phyloP scores from a whole-genome alignment of 306 rosid species.

The Astragalus glycyphyllos region DNA sequence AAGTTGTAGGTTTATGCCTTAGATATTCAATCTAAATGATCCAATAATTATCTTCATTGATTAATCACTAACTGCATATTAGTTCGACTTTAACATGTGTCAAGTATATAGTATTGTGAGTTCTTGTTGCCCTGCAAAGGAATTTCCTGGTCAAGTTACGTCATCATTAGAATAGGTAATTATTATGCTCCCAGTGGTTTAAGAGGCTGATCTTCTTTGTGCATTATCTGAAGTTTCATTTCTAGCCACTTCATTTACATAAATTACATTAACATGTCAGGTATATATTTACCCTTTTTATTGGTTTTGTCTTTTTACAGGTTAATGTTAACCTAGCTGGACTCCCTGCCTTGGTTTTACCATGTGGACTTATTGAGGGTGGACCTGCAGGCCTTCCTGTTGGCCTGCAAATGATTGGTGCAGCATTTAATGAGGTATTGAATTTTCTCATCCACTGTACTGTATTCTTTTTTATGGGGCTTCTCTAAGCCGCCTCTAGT shows the following conservation, averaged over 20 bases:
- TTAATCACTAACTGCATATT: slow-evolving; percentile 10
- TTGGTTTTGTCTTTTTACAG: slow-evolving; percentile 47
- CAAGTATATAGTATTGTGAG: slow-evolving; percentile 5
- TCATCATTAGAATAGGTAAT: no score
- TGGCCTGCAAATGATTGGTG: slow-evolving; percentile 94
- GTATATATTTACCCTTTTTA: slow-evolving; percentile 18
- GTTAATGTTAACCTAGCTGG: slow-evolving; percentile 98
- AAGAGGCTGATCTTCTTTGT: slow-evolving; percentile 31
- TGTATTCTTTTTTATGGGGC: slow-evolving; percentile 26
- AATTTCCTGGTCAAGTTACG: slow-evolving; percentile 4
- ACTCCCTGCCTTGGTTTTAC: slow-evolving; percentile 93
- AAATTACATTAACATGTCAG: slow-evolving; percentile 2
- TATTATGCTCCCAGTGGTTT: no score
- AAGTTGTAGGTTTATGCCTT: slow-evolving; percentile 10
- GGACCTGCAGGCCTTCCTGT: slow-evolving; percentile 91
- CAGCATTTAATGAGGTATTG: slow-evolving; percentile 90
- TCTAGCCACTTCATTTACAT: slow-evolving; percentile 17
- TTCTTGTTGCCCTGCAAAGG: not conserved
- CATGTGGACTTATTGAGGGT: slow-evolving; percentile 90
- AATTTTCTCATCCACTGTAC: slow-evolving; percentile 16
- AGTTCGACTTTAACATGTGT: not conserved
- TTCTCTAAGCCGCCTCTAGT: slow-evolving; percentile 23
- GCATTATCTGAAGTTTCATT: slow-evolving; percentile 30
- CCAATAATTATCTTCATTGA: slow-evolving; percentile 1
- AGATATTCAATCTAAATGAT: slow-evolving; percentile 20